Conservation (phyloP, 192 early-diverging fungal genomes). For the Chytriomyces confervae region DNA sequence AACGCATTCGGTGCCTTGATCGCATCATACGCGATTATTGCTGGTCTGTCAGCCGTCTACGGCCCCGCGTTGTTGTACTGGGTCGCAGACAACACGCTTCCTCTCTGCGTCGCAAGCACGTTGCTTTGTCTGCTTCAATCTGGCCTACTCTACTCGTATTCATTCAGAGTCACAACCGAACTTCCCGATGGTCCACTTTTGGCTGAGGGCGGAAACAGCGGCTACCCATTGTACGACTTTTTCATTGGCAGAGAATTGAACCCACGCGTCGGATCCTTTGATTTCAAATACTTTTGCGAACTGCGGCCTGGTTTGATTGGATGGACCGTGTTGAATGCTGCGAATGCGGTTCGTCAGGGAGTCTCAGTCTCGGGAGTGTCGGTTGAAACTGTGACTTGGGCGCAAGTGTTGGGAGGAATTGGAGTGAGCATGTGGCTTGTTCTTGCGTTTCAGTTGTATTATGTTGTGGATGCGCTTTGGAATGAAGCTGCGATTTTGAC, state of each 20-base stretch:
- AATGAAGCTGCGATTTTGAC: slow-evolving; percentile 85
- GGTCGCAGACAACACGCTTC: slow-evolving; percentile 80
- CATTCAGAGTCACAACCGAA: slow-evolving; percentile 62
- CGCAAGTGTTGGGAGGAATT: slow-evolving; percentile 39
- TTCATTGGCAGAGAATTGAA: slow-evolving; percentile 97
- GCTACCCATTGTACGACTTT: slow-evolving; percentile 89
- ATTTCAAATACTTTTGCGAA: slow-evolving; percentile 94
- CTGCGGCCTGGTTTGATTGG: slow-evolving; percentile 91
- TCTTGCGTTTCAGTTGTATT: slow-evolving; percentile 76
- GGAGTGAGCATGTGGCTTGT: slow-evolving; percentile 82
- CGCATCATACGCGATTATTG: slow-evolving; percentile 50
- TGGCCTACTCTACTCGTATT: slow-evolving; percentile 65
- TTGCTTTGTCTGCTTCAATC: slow-evolving; percentile 70
- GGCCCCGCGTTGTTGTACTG: slow-evolving; percentile 76
- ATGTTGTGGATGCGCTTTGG: slow-evolving; percentile 85
- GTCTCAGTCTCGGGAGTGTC: slow-evolving; percentile 2
- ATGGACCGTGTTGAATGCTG: slow-evolving; percentile 82
- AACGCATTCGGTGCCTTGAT: slow-evolving; percentile 61
- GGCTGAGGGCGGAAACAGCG: slow-evolving; percentile 89
- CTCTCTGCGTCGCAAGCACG: slow-evolving; percentile 67
- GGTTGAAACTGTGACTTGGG: not conserved
- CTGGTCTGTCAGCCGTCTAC: slow-evolving; percentile 47
- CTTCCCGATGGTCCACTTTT: slow-evolving; percentile 58
- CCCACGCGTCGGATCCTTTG: slow-evolving; percentile 76
- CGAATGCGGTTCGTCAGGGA: slow-evolving; percentile 76